Base-by-base conservation (phyloP, 1,139 yeast genomes). In the Kazachstania sp. region DNA sequence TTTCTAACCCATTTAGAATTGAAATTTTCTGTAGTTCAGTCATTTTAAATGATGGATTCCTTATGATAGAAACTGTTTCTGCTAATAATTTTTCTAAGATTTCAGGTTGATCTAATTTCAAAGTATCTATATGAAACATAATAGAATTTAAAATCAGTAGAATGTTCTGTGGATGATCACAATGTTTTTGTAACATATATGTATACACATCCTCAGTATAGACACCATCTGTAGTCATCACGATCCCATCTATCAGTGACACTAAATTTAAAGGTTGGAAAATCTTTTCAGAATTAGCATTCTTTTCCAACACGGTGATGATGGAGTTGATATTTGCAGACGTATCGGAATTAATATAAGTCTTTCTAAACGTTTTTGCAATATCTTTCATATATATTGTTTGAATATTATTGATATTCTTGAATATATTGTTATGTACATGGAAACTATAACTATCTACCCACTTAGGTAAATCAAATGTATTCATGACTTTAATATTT, bases 241-340 rank as follows among this genome's bases (percentile, higher is more conserved):
- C 40, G n/a, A 39, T 18, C 37, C 45, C 46, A 37, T 50, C 53
- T 26, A 50, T 46, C 3, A 47, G 34, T 2, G 51, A 48, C 15
- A 43, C 45, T n/a, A 50, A 29, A 3, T 29, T 34, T 4, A 46
- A 13, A 4, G 48, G 41, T 7, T 45, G 43, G 11, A 32, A 16
- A 13, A 28, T 13, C 12, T 30, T 35, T 3, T 9, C n/a, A 19
- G 41, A 18, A n/a, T 20, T 19, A 9, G 3, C 28, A 13, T 44
- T 39, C 29, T 23, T 37, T 19, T 39, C 29, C 4, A 50, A 30
- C 19, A 50, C 30, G 7, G 42, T 19, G 2, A 45, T 32, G 16
- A 49, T 40, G 9, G 47, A 41, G 3, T 37, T 18, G 11, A 49
- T 39, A 36, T 43, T 43, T 3, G 47, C 44, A 20, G 40, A 30